Evolutionary conservation across 2,329 filamentous ascomycete genomes (phyloP).

Genomic region (Colletotrichum sp.): DNA sequence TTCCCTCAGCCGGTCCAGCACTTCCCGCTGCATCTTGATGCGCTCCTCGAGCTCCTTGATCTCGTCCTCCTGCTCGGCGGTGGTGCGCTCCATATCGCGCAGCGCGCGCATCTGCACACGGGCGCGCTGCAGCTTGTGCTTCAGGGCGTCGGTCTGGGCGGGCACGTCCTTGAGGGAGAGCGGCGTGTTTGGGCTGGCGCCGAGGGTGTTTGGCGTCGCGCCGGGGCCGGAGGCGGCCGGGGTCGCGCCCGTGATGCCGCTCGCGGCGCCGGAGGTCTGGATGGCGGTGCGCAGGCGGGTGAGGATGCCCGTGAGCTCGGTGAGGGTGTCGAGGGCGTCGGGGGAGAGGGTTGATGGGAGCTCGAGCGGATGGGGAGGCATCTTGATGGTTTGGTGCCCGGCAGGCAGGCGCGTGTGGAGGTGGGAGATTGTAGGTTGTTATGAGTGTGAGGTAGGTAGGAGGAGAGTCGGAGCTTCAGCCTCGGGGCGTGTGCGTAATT

Average conservation of each 20-base stretch:
- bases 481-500: background rate
- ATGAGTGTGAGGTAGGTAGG: no score
- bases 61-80: slow-evolving; percentile 75
- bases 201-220: slow-evolving; percentile 31
- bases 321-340: slow-evolving; percentile 84
- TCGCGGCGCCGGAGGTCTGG: slow-evolving; percentile 39
- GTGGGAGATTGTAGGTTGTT: no score
- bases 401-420: background rate
- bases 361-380: slow-evolving; percentile 45
- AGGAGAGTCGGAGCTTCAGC: background rate
- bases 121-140: slow-evolving; percentile 83
- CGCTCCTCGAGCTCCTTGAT: slow-evolving; percentile 69
- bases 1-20: slow-evolving; percentile 60
- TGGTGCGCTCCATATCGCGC: slow-evolving; percentile 71
- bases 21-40: slow-evolving; percentile 65
- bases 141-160: slow-evolving; percentile 77
- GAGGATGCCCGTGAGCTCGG: slow-evolving; percentile 80
- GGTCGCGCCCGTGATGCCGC: slow-evolving; percentile 44
- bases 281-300: slow-evolving; percentile 68
- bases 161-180: slow-evolving; percentile 75
- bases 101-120: slow-evolving; percentile 68
- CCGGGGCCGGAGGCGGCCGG: slow-evolving; percentile 31
- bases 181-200: slow-evolving; percentile 35
- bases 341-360: slow-evolving; percentile 74
- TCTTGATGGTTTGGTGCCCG: background rate